phyloP scores from a whole-genome alignment of 2,329 filamentous ascomycete genomes.

The Ustulina deusta region DNA sequence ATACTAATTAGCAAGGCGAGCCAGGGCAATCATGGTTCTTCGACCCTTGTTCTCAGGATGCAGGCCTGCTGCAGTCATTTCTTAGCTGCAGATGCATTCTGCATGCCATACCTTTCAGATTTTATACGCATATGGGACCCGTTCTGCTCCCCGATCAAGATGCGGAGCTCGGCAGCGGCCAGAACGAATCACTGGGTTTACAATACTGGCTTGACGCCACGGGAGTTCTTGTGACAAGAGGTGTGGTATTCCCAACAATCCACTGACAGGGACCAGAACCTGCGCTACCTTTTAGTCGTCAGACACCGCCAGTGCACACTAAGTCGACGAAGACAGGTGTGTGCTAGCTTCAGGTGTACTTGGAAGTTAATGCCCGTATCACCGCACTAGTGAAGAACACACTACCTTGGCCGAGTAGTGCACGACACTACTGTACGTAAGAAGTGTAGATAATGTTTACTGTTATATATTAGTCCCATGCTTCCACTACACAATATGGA shows the following conservation, averaged over 20 bases:
- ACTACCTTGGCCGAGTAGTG: background rate
- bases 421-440: background rate
- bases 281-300: constrained; percentile 19
- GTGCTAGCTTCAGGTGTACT: background rate
- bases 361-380: background rate
- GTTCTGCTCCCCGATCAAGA: constrained; percentile 48
- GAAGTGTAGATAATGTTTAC: background rate
- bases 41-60: constrained; percentile 46
- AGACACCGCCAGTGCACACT: constrained; percentile 10
- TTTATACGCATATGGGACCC: constrained; percentile 41
- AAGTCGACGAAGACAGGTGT: background rate
- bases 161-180: constrained; percentile 49
- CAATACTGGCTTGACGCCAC: constrained; percentile 8
- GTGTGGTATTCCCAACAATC: constrained; percentile 38
- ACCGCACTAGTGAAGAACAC: too few species aligned
- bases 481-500: constrained; percentile 34
- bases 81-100: constrained; percentile 52
- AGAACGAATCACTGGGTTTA: constrained; percentile 46
- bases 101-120: constrained; percentile 50
- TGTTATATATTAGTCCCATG: constrained; percentile 1
- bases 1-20: constrained; percentile 27
- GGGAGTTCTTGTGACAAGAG: constrained; percentile 15
- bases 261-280: constrained; percentile 30
- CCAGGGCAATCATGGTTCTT: constrained; percentile 14
- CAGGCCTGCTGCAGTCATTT: constrained; percentile 46